Evolutionary conservation across 805 yeast species (phyloP).

Genomic region (Nakazawaea wickerhamii): DNA sequence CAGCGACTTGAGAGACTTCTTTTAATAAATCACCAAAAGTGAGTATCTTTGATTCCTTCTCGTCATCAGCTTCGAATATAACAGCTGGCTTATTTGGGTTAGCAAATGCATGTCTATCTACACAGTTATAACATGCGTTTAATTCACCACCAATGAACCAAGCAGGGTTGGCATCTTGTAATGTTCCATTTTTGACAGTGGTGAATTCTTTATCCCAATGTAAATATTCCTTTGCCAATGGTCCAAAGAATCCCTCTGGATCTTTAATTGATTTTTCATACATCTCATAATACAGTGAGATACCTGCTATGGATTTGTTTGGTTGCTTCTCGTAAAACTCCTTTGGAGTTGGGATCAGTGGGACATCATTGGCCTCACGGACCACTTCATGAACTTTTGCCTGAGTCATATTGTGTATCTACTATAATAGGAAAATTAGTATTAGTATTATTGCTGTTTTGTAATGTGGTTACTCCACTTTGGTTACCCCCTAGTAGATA

Average conservation of each 20-base stretch:
- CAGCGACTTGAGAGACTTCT: slow-evolving; percentile 83
- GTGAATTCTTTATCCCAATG: slow-evolving; percentile 78
- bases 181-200: slow-evolving; percentile 57
- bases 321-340: slow-evolving; percentile 58
- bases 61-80: slow-evolving; percentile 94
- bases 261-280: slow-evolving; percentile 72
- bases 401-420: slow-evolving; percentile 6
- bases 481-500: slow-evolving; percentile 1
- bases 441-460: not conserved
- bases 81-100: slow-evolving; percentile 82
- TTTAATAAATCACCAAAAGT: slow-evolving; percentile 84
- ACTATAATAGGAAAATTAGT: too few relatives aligned
- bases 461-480: not conserved
- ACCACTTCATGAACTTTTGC: slow-evolving; percentile 37
- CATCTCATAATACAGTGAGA: slow-evolving; percentile 64
- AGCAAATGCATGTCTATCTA: slow-evolving; percentile 89
- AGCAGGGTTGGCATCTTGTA: slow-evolving; percentile 69
- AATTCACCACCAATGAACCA: slow-evolving; percentile 94
- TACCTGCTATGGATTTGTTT: slow-evolving; percentile 47
- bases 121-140: slow-evolving; percentile 90
- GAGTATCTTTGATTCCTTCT: slow-evolving; percentile 60
- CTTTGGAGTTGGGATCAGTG: slow-evolving; percentile 45
- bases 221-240: slow-evolving; percentile 64
- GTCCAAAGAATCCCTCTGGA: slow-evolving; percentile 79
- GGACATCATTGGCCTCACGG: slow-evolving; percentile 54